phyloP scores from a whole-genome alignment of 1,284 basidiomycete genomes.

The Puccinia polysora region DNA sequence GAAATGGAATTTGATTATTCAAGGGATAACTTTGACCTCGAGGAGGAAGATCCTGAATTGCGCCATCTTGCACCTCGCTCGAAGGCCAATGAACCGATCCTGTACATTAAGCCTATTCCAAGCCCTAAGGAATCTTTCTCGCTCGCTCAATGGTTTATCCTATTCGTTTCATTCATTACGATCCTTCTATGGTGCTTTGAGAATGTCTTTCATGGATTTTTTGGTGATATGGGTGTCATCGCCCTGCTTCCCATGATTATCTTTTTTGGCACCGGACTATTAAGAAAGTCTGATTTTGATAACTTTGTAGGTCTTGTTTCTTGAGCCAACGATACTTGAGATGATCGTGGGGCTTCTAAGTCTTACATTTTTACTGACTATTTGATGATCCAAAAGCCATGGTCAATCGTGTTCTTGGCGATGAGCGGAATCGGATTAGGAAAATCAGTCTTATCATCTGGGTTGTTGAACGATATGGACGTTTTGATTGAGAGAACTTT shows the following conservation, averaged over 20 bases:
- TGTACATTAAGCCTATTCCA: conserved; percentile 56
- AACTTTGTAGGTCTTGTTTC: conserved; percentile 56
- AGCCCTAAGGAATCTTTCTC: conserved; percentile 75
- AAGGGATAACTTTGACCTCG: conserved; percentile 59
- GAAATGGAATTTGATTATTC: conserved; percentile 59
- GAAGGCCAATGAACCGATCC: conserved; percentile 19
- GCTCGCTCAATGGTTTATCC: conserved; percentile 83
- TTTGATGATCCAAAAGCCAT: conserved; percentile 2
- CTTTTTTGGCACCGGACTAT: conserved; percentile 88
- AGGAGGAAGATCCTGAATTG: conserved; percentile 29
- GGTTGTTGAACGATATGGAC: conserved; percentile 70
- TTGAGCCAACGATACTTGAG: neutral
- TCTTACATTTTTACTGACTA: too few species aligned
- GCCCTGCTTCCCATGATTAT: conserved; percentile 87
- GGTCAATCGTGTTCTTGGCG: conserved; percentile 46
- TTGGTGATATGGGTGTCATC: conserved; percentile 97
- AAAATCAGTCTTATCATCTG: conserved; percentile 85
- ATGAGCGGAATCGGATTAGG: conserved; percentile 98
- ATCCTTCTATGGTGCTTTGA: conserved; percentile 89
- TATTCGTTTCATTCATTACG: conserved; percentile 75
- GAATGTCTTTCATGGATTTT: conserved; percentile 67
- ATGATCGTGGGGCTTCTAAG: neutral
- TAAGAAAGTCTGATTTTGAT: conserved; percentile 96
- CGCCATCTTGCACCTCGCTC: conserved; percentile 7
- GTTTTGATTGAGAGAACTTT: conserved; percentile 66